Conservation (phyloP, 768 basidiomycete species). For the Russula olivacea region DNA sequence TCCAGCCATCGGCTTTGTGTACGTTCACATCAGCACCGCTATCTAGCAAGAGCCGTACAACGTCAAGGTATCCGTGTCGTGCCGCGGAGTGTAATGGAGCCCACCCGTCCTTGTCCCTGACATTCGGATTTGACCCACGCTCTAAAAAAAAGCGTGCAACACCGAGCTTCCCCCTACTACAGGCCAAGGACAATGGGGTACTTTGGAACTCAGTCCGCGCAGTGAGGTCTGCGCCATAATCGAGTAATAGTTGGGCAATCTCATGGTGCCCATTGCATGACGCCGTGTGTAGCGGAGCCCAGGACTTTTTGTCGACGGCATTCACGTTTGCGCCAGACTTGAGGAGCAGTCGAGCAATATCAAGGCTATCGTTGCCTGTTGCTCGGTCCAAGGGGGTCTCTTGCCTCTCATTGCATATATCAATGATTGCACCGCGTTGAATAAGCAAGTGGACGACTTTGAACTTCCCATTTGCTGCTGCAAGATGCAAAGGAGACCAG, state of each 20-base stretch:
- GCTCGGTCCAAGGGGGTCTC: constrained; percentile 4
- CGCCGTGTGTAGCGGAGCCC: neutral
- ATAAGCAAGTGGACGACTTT: neutral
- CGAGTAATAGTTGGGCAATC: neutral
- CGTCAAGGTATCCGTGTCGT: neutral
- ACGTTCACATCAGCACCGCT: neutral
- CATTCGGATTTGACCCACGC: neutral
- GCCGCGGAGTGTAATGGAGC: neutral
- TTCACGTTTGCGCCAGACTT: neutral
- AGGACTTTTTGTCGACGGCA: neutral
- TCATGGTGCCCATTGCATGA: neutral
- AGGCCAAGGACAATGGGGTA: neutral
- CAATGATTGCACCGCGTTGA: neutral
- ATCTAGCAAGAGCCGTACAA: neutral
- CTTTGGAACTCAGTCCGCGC: neutral
- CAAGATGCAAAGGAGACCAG: constrained; percentile 11
- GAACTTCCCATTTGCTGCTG: neutral
- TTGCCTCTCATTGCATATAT: neutral
- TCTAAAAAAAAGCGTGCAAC: neutral
- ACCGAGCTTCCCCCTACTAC: neutral
- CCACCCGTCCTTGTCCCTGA: neutral
- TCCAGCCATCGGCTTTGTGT: neutral
- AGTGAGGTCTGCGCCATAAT: neutral
- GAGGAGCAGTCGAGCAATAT: neutral
- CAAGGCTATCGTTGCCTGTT: neutral